These are phyloP conservation scores for Suillus bovinus DNA, from an alignment of 768 basidiomycete species.

Conservation along the genomic window DNA sequence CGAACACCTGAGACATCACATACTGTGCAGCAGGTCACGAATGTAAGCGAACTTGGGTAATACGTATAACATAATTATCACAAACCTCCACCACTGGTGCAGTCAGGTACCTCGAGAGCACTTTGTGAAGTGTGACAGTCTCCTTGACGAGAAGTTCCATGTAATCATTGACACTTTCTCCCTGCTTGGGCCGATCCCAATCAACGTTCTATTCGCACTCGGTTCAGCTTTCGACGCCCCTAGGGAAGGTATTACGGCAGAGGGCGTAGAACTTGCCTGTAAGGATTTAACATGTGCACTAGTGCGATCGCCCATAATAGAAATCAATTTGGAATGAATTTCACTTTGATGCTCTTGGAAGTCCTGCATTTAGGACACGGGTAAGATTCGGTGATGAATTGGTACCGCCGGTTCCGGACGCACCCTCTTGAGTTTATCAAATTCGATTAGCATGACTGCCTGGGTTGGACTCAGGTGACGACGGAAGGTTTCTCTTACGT, in stretches of 20 bases:
- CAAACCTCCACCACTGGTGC: conserved; percentile 77
- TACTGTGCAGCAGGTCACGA: conserved; percentile 46
- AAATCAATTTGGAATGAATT: conserved; percentile 95
- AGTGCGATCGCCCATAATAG: conserved; percentile 96
- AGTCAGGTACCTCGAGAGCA: conserved; percentile 87
- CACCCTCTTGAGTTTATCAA: conserved; percentile 96
- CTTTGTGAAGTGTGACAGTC: conserved; percentile 93
- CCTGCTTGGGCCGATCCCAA: conserved; percentile 68
- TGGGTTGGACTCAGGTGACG: conserved; percentile 93
- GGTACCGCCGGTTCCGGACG: conserved; percentile 29
- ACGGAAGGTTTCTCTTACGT: conserved; percentile 92
- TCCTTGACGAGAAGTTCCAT: conserved; percentile 94
- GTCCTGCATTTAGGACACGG: conserved; percentile 51
- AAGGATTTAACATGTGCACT: conserved; percentile 82
- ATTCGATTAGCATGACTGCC: conserved; percentile 95
- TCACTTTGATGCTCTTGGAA: conserved; percentile 99
- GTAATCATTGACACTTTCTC: conserved; percentile 77
- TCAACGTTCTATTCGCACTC: conserved; percentile 57
- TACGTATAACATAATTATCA: conserved; percentile 15
- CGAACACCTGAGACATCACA: conserved; percentile 95
- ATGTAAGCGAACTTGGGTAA: conserved; percentile 13
- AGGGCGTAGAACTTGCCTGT: conserved; percentile 49
- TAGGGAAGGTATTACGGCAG: neutral
- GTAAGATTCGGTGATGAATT: conserved; percentile 5
- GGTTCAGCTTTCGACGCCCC: conserved; percentile 10